Evolutionary conservation across 345 rosid species (phyloP), one percentile per base, ranked within the genome.

Genomic region (Eucalyptus pumila): DNA sequence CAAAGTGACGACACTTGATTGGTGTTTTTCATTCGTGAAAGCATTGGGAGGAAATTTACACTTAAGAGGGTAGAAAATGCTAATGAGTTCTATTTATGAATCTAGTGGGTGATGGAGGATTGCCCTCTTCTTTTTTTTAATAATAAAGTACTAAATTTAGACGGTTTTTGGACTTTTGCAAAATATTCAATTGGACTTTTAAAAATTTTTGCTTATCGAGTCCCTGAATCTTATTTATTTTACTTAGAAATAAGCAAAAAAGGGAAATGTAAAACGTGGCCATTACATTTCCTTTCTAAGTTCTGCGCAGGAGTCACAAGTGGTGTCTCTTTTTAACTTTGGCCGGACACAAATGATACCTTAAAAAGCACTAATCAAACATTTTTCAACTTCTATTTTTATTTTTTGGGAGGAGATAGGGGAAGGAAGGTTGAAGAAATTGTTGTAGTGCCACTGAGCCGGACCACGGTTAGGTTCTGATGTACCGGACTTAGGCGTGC

Each of bases 281-380:
- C 72, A 62, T 14, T 30, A 13, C 14, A 60, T 60, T 52, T 52
- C 56, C 56, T 62, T 62, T 60, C 72, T n/a, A 30, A 62, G 72
- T 62, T 17, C 45, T 72, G 12, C 2, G 26, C 27, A 72, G 8
- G 72, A 37, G 26, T 37, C 45, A 32, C 45, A 10, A 37, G 44
- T 3, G 14, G 26, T 4, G 19, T 12, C 14, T 11, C 11, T 27
- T 60, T 60, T 26, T 60, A 0, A 3, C 24, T 60, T 3, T 60
- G 67, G 67, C 14, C 67, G n/a, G n/a, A 60, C 45, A 32, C 45
- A 19, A 37, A 3, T 6, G 8, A 12, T 32, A 72, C 26, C 81
- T 21, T 37, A 34, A 72, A 72, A 72, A 72, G 14, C 42, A 37
- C 12, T 0, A 72, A 37, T 37, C 23, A 37, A 37, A 34, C 1